These are phyloP conservation scores for Globisporangium splendens DNA, from an alignment of 352 stramenopile species.

Conservation along the genomic window DNA sequence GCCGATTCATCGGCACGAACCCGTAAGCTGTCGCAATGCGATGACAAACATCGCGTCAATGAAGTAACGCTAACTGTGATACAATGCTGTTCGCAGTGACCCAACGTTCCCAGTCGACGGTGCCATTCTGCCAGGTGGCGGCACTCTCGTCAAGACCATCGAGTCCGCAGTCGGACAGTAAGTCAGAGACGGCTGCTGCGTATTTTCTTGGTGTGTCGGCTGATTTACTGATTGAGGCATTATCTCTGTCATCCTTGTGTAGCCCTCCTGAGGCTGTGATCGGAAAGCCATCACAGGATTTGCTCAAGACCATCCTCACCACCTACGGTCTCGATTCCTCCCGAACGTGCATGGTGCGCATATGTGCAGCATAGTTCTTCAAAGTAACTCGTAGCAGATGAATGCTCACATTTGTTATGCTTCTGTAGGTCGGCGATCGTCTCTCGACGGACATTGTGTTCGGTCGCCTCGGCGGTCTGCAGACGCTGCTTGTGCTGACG, in stretches of 20 bases:
- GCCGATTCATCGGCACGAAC: constrained; percentile 82
- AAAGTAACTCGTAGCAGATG: no score
- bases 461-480: constrained; percentile 57
- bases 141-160: constrained; percentile 67
- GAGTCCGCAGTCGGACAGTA: constrained; percentile 66
- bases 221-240: neutral
- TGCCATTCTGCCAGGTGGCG: constrained; percentile 68
- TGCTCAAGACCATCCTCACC: constrained; percentile 76
- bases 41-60: no score
- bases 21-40: constrained; percentile 35
- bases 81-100: constrained; percentile 35
- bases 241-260: constrained; percentile 2
- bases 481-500: constrained; percentile 75
- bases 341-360: constrained; percentile 77
- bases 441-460: constrained; percentile 86
- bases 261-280: constrained; percentile 70
- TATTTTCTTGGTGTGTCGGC: neutral
- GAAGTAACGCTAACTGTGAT: neutral
- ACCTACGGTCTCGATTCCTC: constrained; percentile 63
- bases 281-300: constrained; percentile 80
- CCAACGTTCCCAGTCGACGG: constrained; percentile 71
- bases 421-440: constrained; percentile 67
- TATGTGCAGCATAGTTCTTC: neutral
- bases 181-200: neutral
- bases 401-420: neutral